phyloP scores from a whole-genome alignment of 768 basidiomycete species.

The Lyophyllum shimeji region DNA sequence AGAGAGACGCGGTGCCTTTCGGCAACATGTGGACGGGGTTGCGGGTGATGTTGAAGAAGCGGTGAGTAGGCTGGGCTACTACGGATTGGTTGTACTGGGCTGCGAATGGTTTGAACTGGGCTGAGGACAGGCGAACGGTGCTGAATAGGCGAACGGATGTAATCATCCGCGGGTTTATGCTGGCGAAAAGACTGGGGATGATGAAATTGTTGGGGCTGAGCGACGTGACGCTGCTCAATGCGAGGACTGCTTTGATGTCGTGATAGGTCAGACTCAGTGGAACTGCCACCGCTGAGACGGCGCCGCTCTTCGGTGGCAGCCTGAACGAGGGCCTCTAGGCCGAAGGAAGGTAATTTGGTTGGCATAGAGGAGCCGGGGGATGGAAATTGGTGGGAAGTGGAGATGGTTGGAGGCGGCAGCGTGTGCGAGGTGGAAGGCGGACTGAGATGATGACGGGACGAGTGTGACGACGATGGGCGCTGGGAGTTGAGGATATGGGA shows the following conservation, averaged over 20 bases:
- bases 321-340: constrained; percentile 69
- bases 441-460: constrained; percentile 13
- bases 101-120: constrained; percentile 2
- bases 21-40: constrained; percentile 7
- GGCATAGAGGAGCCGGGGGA: constrained; percentile 20
- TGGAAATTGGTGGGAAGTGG: constrained; percentile 11
- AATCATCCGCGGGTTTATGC: constrained; percentile 8
- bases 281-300: constrained; percentile 38
- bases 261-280: constrained; percentile 19
- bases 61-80: constrained; percentile 15
- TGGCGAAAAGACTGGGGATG: constrained; percentile 13
- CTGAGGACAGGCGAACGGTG: constrained; percentile 2
- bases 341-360: constrained; percentile 28
- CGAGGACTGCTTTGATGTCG: constrained; percentile 18
- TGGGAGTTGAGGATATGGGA: constrained; percentile 15
- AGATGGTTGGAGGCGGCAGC: constrained; percentile 13
- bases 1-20: constrained; percentile 6
- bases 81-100: constrained; percentile 9
- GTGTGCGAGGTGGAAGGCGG: constrained; percentile 15
- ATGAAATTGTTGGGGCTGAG: constrained; percentile 18
- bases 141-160: constrained; percentile 13
- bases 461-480: constrained; percentile 14
- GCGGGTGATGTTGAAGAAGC: constrained; percentile 10
- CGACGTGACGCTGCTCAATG: constrained; percentile 20
- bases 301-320: constrained; percentile 67